Evolutionary conservation across 139 green algal species (phyloP), one percentile per base, ranked within the genome.

Genomic region (Edaphochlamys debaryana): DNA sequence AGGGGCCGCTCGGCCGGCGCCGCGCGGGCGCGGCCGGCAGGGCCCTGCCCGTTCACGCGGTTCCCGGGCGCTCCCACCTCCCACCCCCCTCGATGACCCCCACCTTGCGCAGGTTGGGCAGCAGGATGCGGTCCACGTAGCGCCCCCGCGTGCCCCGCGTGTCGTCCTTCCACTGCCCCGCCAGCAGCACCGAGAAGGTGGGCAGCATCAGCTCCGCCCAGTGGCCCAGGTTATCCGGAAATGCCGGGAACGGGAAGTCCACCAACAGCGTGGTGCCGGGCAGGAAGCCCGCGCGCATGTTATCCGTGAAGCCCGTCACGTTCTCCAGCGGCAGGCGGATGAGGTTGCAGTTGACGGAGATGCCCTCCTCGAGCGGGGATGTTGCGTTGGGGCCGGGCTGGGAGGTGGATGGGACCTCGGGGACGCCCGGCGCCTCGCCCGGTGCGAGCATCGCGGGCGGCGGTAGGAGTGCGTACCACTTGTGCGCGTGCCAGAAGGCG

Each of bases 191-290:
- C 27, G 67, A 92, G 79, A 90, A 94, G 8, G 92, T 50, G 5
- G 94, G 92, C 34, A 92, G 67, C 79, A 96, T 87, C 29, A 92
- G 67, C 87, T 98, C 94, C 4, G 87, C 83, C 94, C 94, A 98
- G 85, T 96, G 92, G 3, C 94, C 95, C 60, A 95, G 79, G 86
- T 97, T 94, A 64, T 95, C 87, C 0, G 91, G 83, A 74, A 90
- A 94, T 29, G 88, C 85, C 17, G 90, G 84, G 83, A 95, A 95
- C 7, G 93, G 90, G 52, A 94, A 93, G 84, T 96, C 93, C 3
- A 97, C 52, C 37, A 93, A 82, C 40, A 96, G 72, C 11, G 90
- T 93, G 30, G 91, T 92, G 66, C 94, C 94, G 13, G 82, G 80
- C 76, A 86, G 36, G 66, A 79, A 86, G 38, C 68, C 56, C 3